Evolutionary conservation across 2,329 filamentous ascomycete species (phyloP).

Genomic region (Coniella vitis): DNA sequence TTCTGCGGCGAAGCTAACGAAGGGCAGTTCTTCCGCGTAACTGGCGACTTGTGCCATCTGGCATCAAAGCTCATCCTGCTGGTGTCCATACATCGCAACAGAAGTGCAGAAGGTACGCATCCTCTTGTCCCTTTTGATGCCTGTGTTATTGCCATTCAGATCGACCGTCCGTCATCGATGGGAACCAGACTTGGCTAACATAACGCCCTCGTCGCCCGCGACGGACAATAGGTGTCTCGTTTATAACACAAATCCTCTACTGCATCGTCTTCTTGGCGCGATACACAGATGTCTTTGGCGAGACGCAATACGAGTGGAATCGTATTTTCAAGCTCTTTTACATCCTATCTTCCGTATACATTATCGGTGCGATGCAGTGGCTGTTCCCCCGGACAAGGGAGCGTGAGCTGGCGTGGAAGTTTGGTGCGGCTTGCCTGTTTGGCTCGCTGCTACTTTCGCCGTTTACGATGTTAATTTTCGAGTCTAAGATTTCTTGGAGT

Average conservation of each 20-base stretch:
- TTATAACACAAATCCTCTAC: slow-evolving; percentile 88
- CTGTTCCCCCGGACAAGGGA: slow-evolving; percentile 83
- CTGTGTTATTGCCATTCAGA: slow-evolving; percentile 13
- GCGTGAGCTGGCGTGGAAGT: slow-evolving; percentile 87
- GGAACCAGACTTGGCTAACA: too few species aligned
- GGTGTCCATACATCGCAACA: slow-evolving; percentile 81
- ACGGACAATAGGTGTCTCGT: slow-evolving; percentile 85
- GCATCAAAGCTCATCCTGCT: slow-evolving; percentile 86
- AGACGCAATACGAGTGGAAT: slow-evolving; percentile 56
- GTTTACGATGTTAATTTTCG: slow-evolving; percentile 64
- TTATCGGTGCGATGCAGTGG: slow-evolving; percentile 80
- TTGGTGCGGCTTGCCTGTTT: slow-evolving; percentile 63
- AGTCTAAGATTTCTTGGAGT: slow-evolving; percentile 36
- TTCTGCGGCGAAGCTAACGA: neutral
- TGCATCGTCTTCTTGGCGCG: slow-evolving; percentile 76
- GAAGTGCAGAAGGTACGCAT: slow-evolving; percentile 67
- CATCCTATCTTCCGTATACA: slow-evolving; percentile 76
- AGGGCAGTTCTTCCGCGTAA: slow-evolving; percentile 59
- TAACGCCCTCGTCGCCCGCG: too few species aligned
- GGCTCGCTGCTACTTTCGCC: slow-evolving; percentile 64
- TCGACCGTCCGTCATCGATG: neutral
- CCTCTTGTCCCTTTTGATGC: neutral
- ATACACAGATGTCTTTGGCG: slow-evolving; percentile 72
- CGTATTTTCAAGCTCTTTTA: slow-evolving; percentile 86
- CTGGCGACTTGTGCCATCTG: slow-evolving; percentile 79